Evolutionary conservation across 495 filamentous ascomycete genomes (phyloP), one percentile per base, ranked within the genome.

Genomic region (Patellaria atrata): DNA sequence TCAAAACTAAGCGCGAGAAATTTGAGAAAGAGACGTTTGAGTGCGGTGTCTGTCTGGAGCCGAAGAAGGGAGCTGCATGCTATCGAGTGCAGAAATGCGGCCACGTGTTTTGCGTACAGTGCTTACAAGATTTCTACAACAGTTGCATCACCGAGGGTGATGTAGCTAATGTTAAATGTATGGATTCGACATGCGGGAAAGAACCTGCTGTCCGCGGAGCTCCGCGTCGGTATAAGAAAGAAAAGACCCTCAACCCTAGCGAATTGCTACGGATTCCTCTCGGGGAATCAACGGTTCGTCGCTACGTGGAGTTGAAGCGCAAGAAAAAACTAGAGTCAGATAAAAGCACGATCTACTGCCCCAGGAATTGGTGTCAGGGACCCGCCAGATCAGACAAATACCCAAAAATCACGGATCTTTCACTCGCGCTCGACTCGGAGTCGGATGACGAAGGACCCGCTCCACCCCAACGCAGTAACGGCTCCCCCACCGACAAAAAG

Each of bases 291-390:
- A 68, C 59, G 3, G 82, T 94, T 10, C 76, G 82, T 42, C 79
- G 89, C 27, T 97, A 89, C 47, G 79, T 86, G 5, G 73, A 70
- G 18, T 59, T 97, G 21, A 94, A 91, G 57, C 79, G 87, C 42
- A 97, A 96, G 58, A 79, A 75, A 34, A 77, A 82, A 44, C 67
- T 94, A 6, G 89, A 94, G 52, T 75, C 82, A 0, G 86, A 97
- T 45, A 85, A 80, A 43, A 78, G 72, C 28, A 94, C 86, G 0
- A 68, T 94, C n/a, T 94, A 89, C 52, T 97, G 89, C 48, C 89
- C 89, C 2, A 71, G 89, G 1, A 63, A 72, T 43, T 97, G 87
- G 87, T 97, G 89, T 50, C 83, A 92, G 52, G 83, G 81, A 13
- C 77, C 86, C n/a, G 82, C 82, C 4, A 68, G 78, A 17, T 83